phyloP scores from a whole-genome alignment of 2,329 filamentous ascomycete species.

The Cladophialophora carrionii region DNA sequence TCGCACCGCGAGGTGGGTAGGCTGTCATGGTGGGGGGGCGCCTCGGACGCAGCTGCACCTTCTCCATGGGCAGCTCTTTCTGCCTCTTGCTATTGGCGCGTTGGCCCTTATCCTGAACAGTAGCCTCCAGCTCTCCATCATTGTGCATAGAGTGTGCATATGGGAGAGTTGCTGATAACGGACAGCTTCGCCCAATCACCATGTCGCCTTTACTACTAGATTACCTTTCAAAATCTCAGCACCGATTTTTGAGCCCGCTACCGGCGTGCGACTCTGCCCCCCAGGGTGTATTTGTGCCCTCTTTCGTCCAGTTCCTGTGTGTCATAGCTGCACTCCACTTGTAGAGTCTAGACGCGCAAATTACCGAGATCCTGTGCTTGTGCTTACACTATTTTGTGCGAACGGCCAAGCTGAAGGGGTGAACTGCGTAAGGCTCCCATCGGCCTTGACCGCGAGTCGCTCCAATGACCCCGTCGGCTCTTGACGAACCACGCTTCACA shows the following conservation, averaged over 20 bases:
- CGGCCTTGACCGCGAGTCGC: constrained; percentile 20
- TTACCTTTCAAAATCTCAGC: constrained; percentile 34
- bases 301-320: constrained; percentile 25
- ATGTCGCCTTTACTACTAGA: constrained; percentile 24
- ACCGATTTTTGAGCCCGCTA: constrained; percentile 21
- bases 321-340: constrained; percentile 33
- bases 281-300: constrained; percentile 1
- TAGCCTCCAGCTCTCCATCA: constrained; percentile 23
- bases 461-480: background rate
- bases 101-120: constrained; percentile 15
- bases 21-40: constrained; percentile 4
- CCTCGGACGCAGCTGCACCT: constrained; percentile 12
- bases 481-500: background rate
- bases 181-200: constrained; percentile 25
- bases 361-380: constrained; percentile 15
- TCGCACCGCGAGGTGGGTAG: background rate
- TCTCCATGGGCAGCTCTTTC: constrained; percentile 25
- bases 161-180: constrained; percentile 32
- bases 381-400: constrained; percentile 3
- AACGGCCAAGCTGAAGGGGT: constrained; percentile 14
- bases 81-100: constrained; percentile 10
- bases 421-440: constrained; percentile 18
- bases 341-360: constrained; percentile 27
- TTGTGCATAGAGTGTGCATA: constrained; percentile 22
- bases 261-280: constrained; percentile 19